Evolutionary conservation across 2,329 filamentous ascomycete species (phyloP), one percentile per base, ranked within the genome.

Genomic region (Pyricularia pennisetigena): DNA sequence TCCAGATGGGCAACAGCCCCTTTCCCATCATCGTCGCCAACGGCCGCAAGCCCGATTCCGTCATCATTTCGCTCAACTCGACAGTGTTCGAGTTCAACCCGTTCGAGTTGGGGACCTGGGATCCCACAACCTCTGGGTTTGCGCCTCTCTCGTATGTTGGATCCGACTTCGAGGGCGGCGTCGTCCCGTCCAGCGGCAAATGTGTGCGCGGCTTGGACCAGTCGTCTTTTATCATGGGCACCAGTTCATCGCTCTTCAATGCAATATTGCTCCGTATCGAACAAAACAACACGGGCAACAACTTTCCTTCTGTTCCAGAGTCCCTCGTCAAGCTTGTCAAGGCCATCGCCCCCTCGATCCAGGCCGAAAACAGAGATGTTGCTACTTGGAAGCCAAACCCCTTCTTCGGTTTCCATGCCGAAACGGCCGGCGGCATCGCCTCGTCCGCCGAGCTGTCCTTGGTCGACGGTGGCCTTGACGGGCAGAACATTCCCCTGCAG

Each of bases 201-300:
- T 97, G 94, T 74, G 84, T 96, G 20, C 82, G 85, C 8, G 94
- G 94, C 0, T 93, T 93, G 71, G 94, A 97, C 78, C 93, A 93
- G 73, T 85, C 86, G 28, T 92, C 92, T 7, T 97, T 86, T 74
- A 82, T 97, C 29, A 93, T 97, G 87, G 93, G 93, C 66, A 97
- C 93, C 0, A 93, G 90, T 26, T 92, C 89, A 0, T 90, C 91
- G 0, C 83, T 97, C 1, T 97, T 97, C 83, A 97, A 97, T 79
- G 82, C 88, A 73, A 85, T 91, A 73, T 79, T 97, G 23, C 81
- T 93, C 3, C 79, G 86, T 12, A 23, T 61, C 23, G 57, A 61
- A 10, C 16, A 61, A 10, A 81, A 94, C 68, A 85, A 92, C 71
- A 77, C 76, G 49, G 73, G 76, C 6, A 74, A 76, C 10, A 76